Base-by-base conservation (phyloP, 2,329 filamentous ascomycete genomes). In the Phaeosphaeriaceae sp. region DNA sequence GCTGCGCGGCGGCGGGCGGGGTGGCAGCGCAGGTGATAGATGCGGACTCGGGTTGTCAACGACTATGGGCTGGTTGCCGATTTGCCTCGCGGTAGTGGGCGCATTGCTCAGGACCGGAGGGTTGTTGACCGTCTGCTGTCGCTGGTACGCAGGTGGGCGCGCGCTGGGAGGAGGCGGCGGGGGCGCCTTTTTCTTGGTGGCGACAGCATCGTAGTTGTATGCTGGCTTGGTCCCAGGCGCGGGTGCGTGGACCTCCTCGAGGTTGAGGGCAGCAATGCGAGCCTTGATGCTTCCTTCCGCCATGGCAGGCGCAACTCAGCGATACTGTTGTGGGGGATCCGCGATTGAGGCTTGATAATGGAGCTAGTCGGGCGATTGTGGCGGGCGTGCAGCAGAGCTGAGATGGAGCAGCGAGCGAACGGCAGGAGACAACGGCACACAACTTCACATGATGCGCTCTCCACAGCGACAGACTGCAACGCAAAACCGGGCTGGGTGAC, bases 1-100 rank as follows among this genome's bases (percentile, higher is more conserved):
- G 10, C 79, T 79, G 42, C 85, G 85, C 20, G 86, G 75, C n/a
- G 80, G 71, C n/a, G 82, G 83, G 19, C 75, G 70, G 7, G 75
- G 75, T n/a, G 74, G 73, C 19, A 75, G 68, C 3, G 70, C 69
- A 20, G 73, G 76, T 33, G 66, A 71, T 17, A 69, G 48, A 13
- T 60, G 69, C 19, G 71, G 68, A 9, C 62, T 50, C 2, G 67
- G 60, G 21, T 40, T 57, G 45, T 56, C 64, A 40, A 49, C 56
- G 27, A 50, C 62, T 53, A 51, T 70, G 15, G 80, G 80, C 63
- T 76, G 73, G 49, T 82, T 82, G 59, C 75, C 78, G 17, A 67
- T 49, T 72, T 77, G 56, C 51, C 70, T 66, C 19, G 69, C 67
- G 11, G 72, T 69, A 4, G 73, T 68, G 1, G 74, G 67, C 44